Base-by-base conservation (phyloP, 1,139 yeast genomes). In the Meyerozyma athensensis region DNA sequence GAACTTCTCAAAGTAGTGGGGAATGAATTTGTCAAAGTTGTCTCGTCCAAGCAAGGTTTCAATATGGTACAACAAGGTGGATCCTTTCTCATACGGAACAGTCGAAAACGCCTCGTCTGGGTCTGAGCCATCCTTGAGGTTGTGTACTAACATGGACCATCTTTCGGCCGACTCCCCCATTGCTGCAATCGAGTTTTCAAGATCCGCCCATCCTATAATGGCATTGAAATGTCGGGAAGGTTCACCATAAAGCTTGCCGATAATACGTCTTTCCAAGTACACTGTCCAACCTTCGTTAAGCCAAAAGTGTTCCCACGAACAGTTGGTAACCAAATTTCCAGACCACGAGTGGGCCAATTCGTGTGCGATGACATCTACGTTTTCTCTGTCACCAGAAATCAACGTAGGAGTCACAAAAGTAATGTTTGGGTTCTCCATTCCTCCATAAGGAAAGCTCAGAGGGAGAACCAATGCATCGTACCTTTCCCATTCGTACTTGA, bases 221-320 rank as follows among this genome's bases (percentile, higher is more conserved):
- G 94, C 89, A 42, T 80, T 71, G 54, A 89, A 86, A 49, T 86
- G 92, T 54, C 96, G 77, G 38, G 77, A 71, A 17, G 77, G 62
- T 50, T 84, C 92, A 30, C 95, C 96, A 52, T 86, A 86, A 23
- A 86, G 61, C 5, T 74, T 77, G 22, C 86, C 96, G 32, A 80
- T 66, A 44, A 89, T 89, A 51, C 96, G 72, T 58, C 97, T 77
- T 60, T 89, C 96, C 28, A 89, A 62, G 56, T 87, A 89, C 19
- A 89, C 96, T 12, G 96, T 86, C 96, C 96, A 87, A 30, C 97
- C 97, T 65, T 89, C 97, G 56, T 89, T 89, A 47, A 89, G 72
- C 95, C 96, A 89, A 59, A 89, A 86, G 62, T 87, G 96, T 57
- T 86, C 92, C 94, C 96, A 87, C 1, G 92, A 81, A 51, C 85